Base-by-base conservation (phyloP, 2,329 filamentous ascomycete species). In the Pseudogymnoascus pannorum region DNA sequence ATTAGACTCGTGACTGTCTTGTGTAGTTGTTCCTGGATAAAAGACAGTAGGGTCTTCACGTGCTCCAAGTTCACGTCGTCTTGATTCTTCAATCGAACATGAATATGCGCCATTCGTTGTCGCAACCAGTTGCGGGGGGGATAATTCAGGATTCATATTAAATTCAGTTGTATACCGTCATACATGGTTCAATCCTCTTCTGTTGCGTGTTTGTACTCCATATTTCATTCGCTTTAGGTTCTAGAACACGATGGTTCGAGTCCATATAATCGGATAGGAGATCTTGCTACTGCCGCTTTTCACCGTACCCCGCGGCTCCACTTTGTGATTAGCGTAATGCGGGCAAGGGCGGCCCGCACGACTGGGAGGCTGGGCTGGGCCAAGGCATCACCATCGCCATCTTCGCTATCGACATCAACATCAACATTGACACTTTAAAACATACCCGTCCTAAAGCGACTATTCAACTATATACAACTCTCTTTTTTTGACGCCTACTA, bases 31-130 rank as follows among this genome's bases (percentile, higher is more conserved):
- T 44, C n/a, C 14, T 24, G 31, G 11, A 5, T 18, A 22, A 22
- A 29, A 2, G 11, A 5, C 33, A 16, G 14, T 6, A 16, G 57
- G 24, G 33, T 18, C 58, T 62, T 44, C 57, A 54, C 60, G 24
- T 33, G 24, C 58, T 42, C 6, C 58, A 29, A 16, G 7, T n/a
- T 72, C 70, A 16, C 68, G 67, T 9, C 58, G 18, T 58, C 63
- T 60, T 12, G 70, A 70, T 44, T 69, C 65, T 40, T 62, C 38
- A 42, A 72, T 69, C 4, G 68, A 69, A 58, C 68, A 70, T 61
- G 63, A 66, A 58, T 72, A 73, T 2, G 60, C 65, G 14, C 67
- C 57, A 44, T 42, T 62, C 0, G 71, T 72, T 3, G 70, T 70
- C 12, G 68, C 70, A 57, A 71, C 63, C n/a, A 72, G 64, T 22